These are phyloP conservation scores for Phytophthora constricta DNA, from an alignment of 352 stramenopile species.

Conservation along the genomic window DNA sequence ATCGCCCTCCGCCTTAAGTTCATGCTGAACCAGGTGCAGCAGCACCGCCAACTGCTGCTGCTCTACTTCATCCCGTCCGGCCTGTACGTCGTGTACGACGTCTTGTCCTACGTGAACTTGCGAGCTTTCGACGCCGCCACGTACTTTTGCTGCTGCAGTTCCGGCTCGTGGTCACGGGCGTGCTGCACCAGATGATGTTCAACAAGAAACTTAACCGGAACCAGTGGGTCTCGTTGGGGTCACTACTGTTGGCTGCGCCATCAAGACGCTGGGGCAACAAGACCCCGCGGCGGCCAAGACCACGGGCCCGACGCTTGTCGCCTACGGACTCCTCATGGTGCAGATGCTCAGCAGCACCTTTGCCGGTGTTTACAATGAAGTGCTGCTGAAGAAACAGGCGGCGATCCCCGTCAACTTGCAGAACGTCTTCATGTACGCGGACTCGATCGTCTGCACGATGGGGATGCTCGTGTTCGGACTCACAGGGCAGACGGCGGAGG, in stretches of 20 bases:
- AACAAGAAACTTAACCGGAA: conserved; percentile 73
- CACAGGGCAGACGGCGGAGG: conserved; percentile 67
- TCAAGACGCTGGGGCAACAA: conserved; percentile 72
- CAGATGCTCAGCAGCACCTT: conserved; percentile 88
- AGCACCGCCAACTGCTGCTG: conserved; percentile 58
- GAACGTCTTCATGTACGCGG: conserved; percentile 88
- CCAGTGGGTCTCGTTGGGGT: conserved; percentile 78
- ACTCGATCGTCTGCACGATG: conserved; percentile 79
- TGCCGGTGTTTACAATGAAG: conserved; percentile 86
- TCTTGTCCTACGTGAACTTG: conserved; percentile 86
- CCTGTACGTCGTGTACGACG: conserved; percentile 84
- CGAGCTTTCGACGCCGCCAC: conserved; percentile 75
- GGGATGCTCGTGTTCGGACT: conserved; percentile 71
- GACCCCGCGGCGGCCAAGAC: conserved; percentile 26
- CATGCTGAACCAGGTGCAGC: conserved; percentile 44
- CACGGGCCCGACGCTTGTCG: conserved; percentile 38
- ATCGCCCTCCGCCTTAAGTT: conserved; percentile 35
- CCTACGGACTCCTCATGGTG: conserved; percentile 68
- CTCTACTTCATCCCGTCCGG: conserved; percentile 80
- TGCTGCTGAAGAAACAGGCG: conserved; percentile 78
- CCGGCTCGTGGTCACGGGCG: conserved; percentile 78
- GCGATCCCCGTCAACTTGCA: conserved; percentile 79
- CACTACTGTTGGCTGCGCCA: conserved; percentile 76
- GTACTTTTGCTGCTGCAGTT: conserved; percentile 87
- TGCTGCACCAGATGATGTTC: conserved; percentile 85